Evolutionary conservation across 768 basidiomycete species (phyloP).

Genomic region (Butyriboletus loyo): DNA sequence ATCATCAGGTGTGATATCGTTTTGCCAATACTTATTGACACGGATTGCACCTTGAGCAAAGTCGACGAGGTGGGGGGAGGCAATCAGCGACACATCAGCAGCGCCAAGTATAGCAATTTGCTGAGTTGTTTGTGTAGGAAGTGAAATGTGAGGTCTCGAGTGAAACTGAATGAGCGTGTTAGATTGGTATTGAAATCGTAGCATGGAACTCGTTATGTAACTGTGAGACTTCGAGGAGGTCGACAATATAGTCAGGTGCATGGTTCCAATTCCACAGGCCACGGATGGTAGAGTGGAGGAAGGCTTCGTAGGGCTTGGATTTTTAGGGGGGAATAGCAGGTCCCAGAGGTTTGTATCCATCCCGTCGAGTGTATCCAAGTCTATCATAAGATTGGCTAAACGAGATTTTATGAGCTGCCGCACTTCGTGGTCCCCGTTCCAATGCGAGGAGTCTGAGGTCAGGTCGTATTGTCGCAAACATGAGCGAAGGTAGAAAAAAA

Average conservation of each 20-base stretch:
- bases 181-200: conserved; percentile 25
- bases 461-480: conserved; percentile 47
- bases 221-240: conserved; percentile 22
- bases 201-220: conserved; percentile 20
- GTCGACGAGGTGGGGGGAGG: conserved; percentile 58
- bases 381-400: conserved; percentile 36
- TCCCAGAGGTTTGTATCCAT: conserved; percentile 20
- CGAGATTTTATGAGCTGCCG: conserved; percentile 38
- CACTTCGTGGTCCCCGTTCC: conserved; percentile 31
- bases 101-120: conserved; percentile 35
- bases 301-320: conserved; percentile 2
- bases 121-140: conserved; percentile 8
- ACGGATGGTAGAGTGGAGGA: conserved; percentile 8
- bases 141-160: conserved; percentile 15
- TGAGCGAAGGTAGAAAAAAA: conserved; percentile 71
- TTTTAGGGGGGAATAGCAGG: conserved; percentile 18
- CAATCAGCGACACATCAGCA: conserved; percentile 39
- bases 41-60: conserved; percentile 58
- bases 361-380: conserved; percentile 41
- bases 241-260: conserved; percentile 21
- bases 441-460: conserved; percentile 2
- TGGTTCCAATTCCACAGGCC: conserved; percentile 16
- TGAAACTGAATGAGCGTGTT: conserved; percentile 8
- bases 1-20: neutral
- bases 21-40: conserved; percentile 39